These are phyloP conservation scores for Thalassiosira oceanica DNA, from an alignment of 352 stramenopile genomes.

Conservation along the genomic window DNA sequence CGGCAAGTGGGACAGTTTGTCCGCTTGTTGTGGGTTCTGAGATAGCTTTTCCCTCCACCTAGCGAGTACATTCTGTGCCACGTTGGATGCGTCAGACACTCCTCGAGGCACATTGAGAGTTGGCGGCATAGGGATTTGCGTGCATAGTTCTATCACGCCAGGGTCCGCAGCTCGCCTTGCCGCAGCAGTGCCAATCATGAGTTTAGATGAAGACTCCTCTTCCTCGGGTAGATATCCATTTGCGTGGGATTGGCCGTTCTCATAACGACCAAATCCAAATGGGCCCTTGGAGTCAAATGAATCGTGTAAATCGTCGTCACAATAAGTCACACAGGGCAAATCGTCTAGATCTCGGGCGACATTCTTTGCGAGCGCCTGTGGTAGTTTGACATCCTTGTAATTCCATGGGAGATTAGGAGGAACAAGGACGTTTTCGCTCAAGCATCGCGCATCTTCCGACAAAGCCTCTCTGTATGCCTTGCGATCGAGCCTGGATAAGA, in stretches of 20 bases:
- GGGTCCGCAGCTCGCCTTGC: slow-evolving; percentile 59
- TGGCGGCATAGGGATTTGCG: slow-evolving; percentile 26
- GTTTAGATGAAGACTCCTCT: background rate
- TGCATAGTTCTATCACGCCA: slow-evolving; percentile 62
- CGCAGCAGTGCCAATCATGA: slow-evolving; percentile 22
- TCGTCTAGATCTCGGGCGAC: slow-evolving; percentile 78
- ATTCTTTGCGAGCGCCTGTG: slow-evolving; percentile 58
- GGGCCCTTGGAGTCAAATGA: slow-evolving; percentile 53
- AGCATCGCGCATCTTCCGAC: slow-evolving; percentile 46
- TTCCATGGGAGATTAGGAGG: slow-evolving; percentile 50
- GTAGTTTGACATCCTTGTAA: slow-evolving; percentile 11
- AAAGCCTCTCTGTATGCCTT: slow-evolving; percentile 49
- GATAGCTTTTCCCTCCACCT: slow-evolving; percentile 27
- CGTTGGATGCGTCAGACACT: background rate
- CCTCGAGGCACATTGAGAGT: slow-evolving; percentile 26
- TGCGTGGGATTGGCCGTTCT: slow-evolving; percentile 54
- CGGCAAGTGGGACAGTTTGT: slow-evolving; percentile 41
- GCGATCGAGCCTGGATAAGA: slow-evolving; percentile 57
- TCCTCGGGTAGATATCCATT: slow-evolving; percentile 2
- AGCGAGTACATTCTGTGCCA: slow-evolving; percentile 3
- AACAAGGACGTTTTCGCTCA: slow-evolving; percentile 42
- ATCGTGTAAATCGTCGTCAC: slow-evolving; percentile 48
- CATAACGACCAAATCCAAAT: slow-evolving; percentile 67
- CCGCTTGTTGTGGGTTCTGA: slow-evolving; percentile 11
- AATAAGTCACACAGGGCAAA: slow-evolving; percentile 60